Base-by-base conservation (phyloP, 306 rosid genomes). In the Canavalia gladiata region DNA sequence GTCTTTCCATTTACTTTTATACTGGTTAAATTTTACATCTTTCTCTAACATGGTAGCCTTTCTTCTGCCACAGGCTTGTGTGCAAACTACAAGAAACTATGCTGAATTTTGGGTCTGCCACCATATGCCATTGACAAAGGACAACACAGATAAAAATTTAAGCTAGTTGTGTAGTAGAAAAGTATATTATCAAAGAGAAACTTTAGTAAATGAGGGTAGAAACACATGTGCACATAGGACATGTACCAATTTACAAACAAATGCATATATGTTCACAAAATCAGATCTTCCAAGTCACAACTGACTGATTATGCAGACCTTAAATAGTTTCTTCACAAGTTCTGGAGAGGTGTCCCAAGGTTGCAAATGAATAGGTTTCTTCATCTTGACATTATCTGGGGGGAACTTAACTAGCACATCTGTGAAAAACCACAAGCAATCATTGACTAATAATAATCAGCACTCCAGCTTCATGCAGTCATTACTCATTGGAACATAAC, bases 331-430 rank as follows among this genome's bases (percentile, higher is more conserved):
- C 92, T 93, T 95, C 83, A 89, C 92, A 80, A 84, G 86, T 78
- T 89, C 94, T 64, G 88, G 86, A 81, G 97, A 93, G 59, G 96
- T 90, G 80, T 87, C 93, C 99, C 99, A 93, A 74, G 99, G 97
- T 78, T 88, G 97, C 85, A 79, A 86, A 84, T 84, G 84, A 78
- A 93, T 88, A 75, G 98, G 98, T 57, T 88, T 94, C 93, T 89
- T 95, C 99, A 93, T 93, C 93, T 81, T 89, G 70, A 95, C 94
- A 73, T 87, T 87, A 77, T 84, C 87, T 54, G 99, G 97, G 45
- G 99, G 98, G 72, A 93, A 95, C 89, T 87, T 88, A 68, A 84
- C 87, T 89, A 93, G 89, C 82, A 84, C 70, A 86, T 92, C 99
- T 95, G 90, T 55, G 55, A 81, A 28, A 83, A 56, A 51, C 54